Percentiles rank a stretch among this genome's conserved stretches.
Conservation (phyloP, 1,284 basidiomycete genomes). For the Rhodotorula mucilaginosa region DNA sequence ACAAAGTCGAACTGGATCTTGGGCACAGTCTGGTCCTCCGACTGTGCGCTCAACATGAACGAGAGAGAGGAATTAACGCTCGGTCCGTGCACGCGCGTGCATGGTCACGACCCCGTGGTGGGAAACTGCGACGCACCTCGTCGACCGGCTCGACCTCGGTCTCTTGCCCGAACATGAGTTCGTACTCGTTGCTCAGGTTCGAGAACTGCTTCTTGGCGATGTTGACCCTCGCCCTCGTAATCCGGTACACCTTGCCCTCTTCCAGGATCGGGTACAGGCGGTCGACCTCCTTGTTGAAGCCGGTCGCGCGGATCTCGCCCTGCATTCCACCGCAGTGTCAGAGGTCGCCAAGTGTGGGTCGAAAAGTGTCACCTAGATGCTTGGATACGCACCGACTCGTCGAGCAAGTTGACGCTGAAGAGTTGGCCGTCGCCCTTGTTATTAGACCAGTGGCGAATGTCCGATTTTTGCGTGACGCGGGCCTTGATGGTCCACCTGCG, state of each 20-base stretch:
- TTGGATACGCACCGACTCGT: constrained; percentile 64
- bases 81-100: constrained; percentile 12
- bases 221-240: constrained; percentile 86
- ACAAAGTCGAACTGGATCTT: constrained; percentile 80
- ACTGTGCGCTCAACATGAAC: background rate
- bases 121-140: background rate
- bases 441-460: constrained; percentile 88
- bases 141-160: constrained; percentile 69
- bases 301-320: constrained; percentile 88
- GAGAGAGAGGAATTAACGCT: background rate
- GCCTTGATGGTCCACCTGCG: constrained; percentile 89
- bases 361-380: too few relatives aligned
- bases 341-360: too few relatives aligned
- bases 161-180: constrained; percentile 78
- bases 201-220: constrained; percentile 98
- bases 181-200: constrained; percentile 88
- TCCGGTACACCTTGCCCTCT: constrained; percentile 89
- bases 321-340: constrained; percentile 12
- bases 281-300: constrained; percentile 85
- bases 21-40: constrained; percentile 69
- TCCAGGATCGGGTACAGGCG: constrained; percentile 77
- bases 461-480: constrained; percentile 83
- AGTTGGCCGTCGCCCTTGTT: constrained; percentile 89
- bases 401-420: constrained; percentile 90
- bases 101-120: background rate